These are phyloP conservation scores for Fraxinus excelsior DNA, from an alignment of 257 asterid species.

Conservation along the genomic window DNA sequence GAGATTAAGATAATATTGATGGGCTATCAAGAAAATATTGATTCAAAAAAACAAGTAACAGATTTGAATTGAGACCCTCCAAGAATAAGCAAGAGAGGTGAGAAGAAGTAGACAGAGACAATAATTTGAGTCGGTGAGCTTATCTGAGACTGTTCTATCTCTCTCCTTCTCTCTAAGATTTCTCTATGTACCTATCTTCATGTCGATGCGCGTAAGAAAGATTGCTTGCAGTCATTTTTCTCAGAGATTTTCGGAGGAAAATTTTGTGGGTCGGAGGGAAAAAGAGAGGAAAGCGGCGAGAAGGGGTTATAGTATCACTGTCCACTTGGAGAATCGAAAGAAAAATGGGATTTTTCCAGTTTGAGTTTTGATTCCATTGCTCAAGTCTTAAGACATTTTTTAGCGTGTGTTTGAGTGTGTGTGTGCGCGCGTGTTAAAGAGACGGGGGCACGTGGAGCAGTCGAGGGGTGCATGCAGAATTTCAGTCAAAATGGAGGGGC, in stretches of 20 bases:
- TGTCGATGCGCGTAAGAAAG: background rate
- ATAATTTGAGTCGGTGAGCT: slow-evolving; percentile 33
- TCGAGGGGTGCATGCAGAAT: slow-evolving; percentile 39
- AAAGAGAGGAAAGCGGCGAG: background rate
- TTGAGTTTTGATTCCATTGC: slow-evolving; percentile 4
- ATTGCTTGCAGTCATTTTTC: background rate
- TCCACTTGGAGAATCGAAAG: slow-evolving; percentile 28
- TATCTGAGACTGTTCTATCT: slow-evolving; percentile 23
- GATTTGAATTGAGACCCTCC: slow-evolving; percentile 2
- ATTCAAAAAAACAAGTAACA: slow-evolving; percentile 25
- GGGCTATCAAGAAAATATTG: slow-evolving; percentile 6
- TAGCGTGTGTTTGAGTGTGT: slow-evolving; percentile 9
- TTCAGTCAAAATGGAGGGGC: slow-evolving; percentile 25
- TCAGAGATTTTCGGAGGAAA: slow-evolving; percentile 22
- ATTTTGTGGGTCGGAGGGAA: slow-evolving; percentile 1
- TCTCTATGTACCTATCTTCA: background rate
- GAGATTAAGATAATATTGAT: slow-evolving; percentile 7
- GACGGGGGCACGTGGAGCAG: slow-evolving; percentile 25
- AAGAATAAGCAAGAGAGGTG: background rate
- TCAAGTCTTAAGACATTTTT: slow-evolving; percentile 2
- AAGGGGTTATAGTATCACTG: slow-evolving; percentile 24
- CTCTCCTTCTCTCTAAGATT: slow-evolving; percentile 10
- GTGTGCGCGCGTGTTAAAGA: slow-evolving; percentile 15
- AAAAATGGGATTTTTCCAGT: slow-evolving; percentile 12
- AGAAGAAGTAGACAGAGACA: slow-evolving; percentile 26